These are phyloP conservation scores for Colletotrichum abscissum DNA, from an alignment of 2,329 filamentous ascomycete species.

Conservation along the genomic window DNA sequence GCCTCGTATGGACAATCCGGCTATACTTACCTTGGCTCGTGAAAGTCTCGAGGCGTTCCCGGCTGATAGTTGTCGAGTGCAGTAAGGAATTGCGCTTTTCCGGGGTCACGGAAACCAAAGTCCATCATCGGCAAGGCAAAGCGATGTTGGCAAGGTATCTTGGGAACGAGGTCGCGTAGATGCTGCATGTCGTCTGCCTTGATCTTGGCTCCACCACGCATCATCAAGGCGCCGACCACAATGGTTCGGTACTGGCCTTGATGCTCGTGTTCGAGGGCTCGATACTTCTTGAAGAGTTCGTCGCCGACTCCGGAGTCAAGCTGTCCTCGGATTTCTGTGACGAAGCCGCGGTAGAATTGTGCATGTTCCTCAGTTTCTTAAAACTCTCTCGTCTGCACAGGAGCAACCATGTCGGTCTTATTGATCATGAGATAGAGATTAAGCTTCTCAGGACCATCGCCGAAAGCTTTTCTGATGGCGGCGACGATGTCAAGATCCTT, in stretches of 20 bases:
- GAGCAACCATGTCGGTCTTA: conserved; percentile 3
- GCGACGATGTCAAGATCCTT: neutral
- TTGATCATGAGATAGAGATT: neutral
- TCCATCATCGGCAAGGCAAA: conserved; percentile 3
- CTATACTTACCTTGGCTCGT: conserved; percentile 30
- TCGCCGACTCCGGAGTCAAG: neutral
- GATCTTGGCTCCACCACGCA: conserved; percentile 40
- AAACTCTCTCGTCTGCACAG: neutral
- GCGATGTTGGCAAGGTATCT: conserved; percentile 18
- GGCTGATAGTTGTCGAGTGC: conserved; percentile 39
- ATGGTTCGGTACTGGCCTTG: conserved; percentile 36
- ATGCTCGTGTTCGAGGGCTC: neutral
- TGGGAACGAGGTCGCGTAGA: conserved; percentile 32
- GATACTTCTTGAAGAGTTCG: conserved; percentile 2
- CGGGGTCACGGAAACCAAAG: conserved; percentile 35
- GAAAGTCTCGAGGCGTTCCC: conserved; percentile 35
- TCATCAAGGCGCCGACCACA: conserved; percentile 39
- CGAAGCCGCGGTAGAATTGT: neutral
- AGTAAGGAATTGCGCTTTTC: conserved; percentile 38
- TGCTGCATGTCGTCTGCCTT: conserved; percentile 36
- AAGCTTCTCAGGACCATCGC: neutral
- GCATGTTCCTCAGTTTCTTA: neutral
- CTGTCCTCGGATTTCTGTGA: neutral
- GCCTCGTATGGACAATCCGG: too few species aligned
- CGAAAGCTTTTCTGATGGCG: neutral